phyloP scores from a whole-genome alignment of 1,139 yeast genomes.

The Debaryomyces fabryi region DNA sequence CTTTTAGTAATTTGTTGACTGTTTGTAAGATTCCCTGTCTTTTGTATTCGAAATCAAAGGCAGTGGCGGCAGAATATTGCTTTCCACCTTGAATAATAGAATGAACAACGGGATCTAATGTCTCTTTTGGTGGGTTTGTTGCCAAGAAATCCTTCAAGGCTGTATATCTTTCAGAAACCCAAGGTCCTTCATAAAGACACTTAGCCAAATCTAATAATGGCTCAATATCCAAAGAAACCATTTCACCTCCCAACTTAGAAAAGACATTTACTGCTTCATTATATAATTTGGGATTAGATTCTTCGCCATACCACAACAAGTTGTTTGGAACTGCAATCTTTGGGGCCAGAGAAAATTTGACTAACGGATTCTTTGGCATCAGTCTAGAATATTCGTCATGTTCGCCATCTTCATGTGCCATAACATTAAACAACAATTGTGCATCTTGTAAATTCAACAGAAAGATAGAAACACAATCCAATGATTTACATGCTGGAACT shows the following conservation, averaged over 20 bases:
- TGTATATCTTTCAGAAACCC: constrained; percentile 95
- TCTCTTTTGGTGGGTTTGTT: constrained; percentile 69
- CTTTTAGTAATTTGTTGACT: constrained; percentile 56
- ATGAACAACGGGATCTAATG: constrained; percentile 83
- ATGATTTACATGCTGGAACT: constrained; percentile 95
- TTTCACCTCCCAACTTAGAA: constrained; percentile 55
- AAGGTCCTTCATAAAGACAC: constrained; percentile 94
- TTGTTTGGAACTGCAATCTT: constrained; percentile 73
- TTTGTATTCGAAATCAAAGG: constrained; percentile 81
- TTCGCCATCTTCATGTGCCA: constrained; percentile 73
- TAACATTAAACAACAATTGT: constrained; percentile 66
- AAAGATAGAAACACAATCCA: constrained; percentile 90
- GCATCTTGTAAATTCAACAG: constrained; percentile 80
- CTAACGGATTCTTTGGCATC: constrained; percentile 66
- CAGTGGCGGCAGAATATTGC: constrained; percentile 75
- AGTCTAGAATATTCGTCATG: constrained; percentile 79
- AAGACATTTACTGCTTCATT: constrained; percentile 61
- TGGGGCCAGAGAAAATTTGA: constrained; percentile 60
- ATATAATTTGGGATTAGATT: constrained; percentile 72
- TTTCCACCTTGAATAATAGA: constrained; percentile 78
- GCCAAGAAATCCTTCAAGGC: constrained; percentile 75
- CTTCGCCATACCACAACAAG: constrained; percentile 79
- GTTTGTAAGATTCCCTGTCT: constrained; percentile 74
- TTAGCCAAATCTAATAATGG: constrained; percentile 82
- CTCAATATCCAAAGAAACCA: constrained; percentile 67